A percentile compares a stretch with the other conserved stretches of the same genome.
phyloP scores from a whole-genome alignment of 495 filamentous ascomycete species.

The Penicillium pulvis region DNA sequence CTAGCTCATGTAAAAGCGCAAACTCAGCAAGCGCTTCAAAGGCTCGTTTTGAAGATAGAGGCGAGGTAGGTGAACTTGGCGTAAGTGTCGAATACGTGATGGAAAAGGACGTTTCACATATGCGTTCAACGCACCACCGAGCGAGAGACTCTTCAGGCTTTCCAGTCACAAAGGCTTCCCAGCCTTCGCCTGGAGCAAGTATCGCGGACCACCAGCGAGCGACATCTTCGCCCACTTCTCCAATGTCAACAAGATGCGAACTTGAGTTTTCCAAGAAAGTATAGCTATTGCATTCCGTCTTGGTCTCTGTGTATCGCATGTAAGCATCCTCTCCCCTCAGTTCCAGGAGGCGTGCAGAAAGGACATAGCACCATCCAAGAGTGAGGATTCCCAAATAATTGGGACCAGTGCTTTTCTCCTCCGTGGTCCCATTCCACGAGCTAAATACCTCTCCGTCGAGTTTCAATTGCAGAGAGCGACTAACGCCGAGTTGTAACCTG shows the following conservation, averaged over 20 bases:
- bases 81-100: neutral
- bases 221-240: constrained; percentile 4
- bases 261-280: neutral
- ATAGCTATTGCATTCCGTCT: no score
- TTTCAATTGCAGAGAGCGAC: no score
- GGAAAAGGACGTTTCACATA: neutral
- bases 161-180: neutral
- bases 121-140: neutral
- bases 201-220: constrained; percentile 11
- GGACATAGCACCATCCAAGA: constrained; percentile 14
- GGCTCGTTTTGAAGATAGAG: neutral
- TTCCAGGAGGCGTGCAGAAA: constrained; percentile 13
- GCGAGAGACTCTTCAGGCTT: neutral
- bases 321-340: constrained; percentile 1
- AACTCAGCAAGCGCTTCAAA: neutral
- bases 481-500: no score
- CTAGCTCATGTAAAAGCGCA: constrained; percentile 12
- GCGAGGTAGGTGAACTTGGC: neutral
- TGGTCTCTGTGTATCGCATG: neutral
- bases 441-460: no score
- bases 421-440: no score
- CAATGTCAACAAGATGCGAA: constrained; percentile 1
- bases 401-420: no score
- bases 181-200: constrained; percentile 4
- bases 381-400: neutral